phyloP scores from a whole-genome alignment of 1,139 yeast species.

The Debaryomyces fabryi region DNA sequence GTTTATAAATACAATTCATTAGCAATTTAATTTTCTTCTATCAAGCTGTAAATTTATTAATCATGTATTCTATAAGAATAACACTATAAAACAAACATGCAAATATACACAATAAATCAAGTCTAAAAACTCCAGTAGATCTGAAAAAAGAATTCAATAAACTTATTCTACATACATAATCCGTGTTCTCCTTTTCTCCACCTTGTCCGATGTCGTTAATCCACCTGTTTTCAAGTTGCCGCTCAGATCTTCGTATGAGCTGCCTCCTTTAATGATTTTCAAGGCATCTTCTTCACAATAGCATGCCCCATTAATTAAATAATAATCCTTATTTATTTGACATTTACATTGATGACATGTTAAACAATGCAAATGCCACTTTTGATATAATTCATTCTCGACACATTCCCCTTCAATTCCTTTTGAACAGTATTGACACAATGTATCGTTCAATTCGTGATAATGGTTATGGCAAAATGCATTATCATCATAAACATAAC shows the following conservation, averaged over 20 bases:
- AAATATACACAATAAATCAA: background rate
- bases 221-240: constrained; percentile 28
- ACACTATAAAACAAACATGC: background rate
- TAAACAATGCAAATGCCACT: constrained; percentile 69
- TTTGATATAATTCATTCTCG: constrained; percentile 68
- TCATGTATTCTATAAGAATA: background rate
- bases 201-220: constrained; percentile 34
- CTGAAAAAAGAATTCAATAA: background rate
- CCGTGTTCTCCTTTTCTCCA: constrained; percentile 50
- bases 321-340: constrained; percentile 57
- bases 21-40: background rate
- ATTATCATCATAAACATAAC: constrained; percentile 75
- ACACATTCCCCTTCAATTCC: constrained; percentile 94
- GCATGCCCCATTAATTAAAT: constrained; percentile 50
- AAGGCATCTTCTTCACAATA: constrained; percentile 53
- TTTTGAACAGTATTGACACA: constrained; percentile 67
- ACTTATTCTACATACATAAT: constrained; percentile 37
- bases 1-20: background rate
- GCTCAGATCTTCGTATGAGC: constrained; percentile 23
- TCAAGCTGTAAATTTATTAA: background rate
- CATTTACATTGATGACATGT: constrained; percentile 55
- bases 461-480: constrained; percentile 87
- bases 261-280: constrained; percentile 28
- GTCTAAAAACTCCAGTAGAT: background rate
- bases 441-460: constrained; percentile 72